phyloP scores from a whole-genome alignment of 2,329 filamentous ascomycete genomes.

The Thelonectria discophora region DNA sequence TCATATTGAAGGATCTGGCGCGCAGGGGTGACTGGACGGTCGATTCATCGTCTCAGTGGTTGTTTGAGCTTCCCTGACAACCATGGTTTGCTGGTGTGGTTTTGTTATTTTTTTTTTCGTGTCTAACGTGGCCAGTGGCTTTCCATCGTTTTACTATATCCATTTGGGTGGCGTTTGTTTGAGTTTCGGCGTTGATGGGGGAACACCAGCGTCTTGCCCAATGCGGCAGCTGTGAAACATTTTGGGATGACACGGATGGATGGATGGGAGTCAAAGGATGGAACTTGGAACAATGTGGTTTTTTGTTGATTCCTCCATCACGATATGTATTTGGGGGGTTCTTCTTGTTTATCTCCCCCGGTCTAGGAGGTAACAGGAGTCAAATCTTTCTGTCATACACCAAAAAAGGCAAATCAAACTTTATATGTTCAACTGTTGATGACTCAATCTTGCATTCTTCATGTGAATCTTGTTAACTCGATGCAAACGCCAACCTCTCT shows the following conservation, averaged over 20 bases:
- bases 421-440: constrained; percentile 3
- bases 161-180: constrained; percentile 24
- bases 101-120: constrained; percentile 13
- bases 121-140: constrained; percentile 17
- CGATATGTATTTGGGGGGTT: constrained; percentile 4
- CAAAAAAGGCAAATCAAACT: constrained; percentile 25
- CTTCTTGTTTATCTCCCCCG: neutral
- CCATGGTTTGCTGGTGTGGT: constrained; percentile 5
- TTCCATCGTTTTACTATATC: constrained; percentile 17
- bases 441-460: too few species aligned
- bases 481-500: neutral
- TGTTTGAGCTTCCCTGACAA: neutral
- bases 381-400: constrained; percentile 30
- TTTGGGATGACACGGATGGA: constrained; percentile 2
- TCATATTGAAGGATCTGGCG: neutral
- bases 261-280: neutral
- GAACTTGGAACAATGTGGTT: neutral
- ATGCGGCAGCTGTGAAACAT: constrained; percentile 16
- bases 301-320: constrained; percentile 6
- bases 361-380: constrained; percentile 23
- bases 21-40: neutral
- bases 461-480: too few species aligned
- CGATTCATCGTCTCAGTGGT: neutral
- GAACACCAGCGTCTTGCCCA: constrained; percentile 19
- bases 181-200: constrained; percentile 35